Evolutionary conservation across 805 yeast species (phyloP).

Genomic region (Pichia manshurica): DNA sequence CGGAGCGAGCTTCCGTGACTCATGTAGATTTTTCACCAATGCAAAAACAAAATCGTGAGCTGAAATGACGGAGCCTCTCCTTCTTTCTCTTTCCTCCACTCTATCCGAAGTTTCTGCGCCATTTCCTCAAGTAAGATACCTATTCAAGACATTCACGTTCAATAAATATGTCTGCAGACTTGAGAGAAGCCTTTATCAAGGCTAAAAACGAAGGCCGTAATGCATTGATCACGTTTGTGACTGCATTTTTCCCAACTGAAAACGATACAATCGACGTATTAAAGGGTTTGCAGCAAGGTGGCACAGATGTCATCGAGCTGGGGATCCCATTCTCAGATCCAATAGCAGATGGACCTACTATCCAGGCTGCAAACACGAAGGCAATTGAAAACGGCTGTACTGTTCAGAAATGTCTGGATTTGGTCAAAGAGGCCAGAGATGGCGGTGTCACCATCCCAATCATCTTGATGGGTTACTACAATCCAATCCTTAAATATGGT

Average conservation of each 20-base stretch:
- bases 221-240: conserved; percentile 86
- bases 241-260: conserved; percentile 89
- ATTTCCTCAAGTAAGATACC: too few relatives aligned
- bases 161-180: conserved; percentile 25
- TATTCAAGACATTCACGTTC: too few relatives aligned
- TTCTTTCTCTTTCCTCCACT: background rate
- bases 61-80: background rate
- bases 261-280: conserved; percentile 85
- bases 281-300: conserved; percentile 88
- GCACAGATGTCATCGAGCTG: conserved; percentile 89
- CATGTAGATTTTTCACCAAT: background rate
- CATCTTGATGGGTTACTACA: conserved; percentile 95
- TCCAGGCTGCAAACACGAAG: conserved; percentile 79
- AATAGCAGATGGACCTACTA: conserved; percentile 97
- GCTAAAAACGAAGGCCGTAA: conserved; percentile 49
- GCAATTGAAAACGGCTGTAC: conserved; percentile 83
- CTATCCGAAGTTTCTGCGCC: too few relatives aligned
- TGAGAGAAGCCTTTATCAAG: conserved; percentile 32
- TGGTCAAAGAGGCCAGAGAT: conserved; percentile 69
- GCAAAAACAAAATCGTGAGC: too few relatives aligned
- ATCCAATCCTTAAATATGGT: conserved; percentile 86
- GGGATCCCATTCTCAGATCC: conserved; percentile 98
- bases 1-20: background rate
- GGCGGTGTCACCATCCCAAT: conserved; percentile 86
- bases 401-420: conserved; percentile 59